These are phyloP conservation scores for Ophiostoma quercus DNA, from an alignment of 2,329 filamentous ascomycete genomes.

Conservation along the genomic window DNA sequence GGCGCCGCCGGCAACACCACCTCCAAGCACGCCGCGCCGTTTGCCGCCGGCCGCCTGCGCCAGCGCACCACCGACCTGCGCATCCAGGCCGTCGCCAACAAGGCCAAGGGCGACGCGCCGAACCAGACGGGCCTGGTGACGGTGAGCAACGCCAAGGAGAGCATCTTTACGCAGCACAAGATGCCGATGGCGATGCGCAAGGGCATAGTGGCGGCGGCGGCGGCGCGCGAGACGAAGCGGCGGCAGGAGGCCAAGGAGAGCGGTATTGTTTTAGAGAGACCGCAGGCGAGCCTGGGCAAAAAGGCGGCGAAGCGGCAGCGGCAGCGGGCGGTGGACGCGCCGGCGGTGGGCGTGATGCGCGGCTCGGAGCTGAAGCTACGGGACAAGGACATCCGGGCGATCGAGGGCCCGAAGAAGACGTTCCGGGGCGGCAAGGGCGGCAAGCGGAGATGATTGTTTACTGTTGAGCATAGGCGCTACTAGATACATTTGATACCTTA, in stretches of 20 bases:
- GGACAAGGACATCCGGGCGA: conserved; percentile 66
- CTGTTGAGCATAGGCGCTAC: no score
- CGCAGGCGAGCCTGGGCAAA: conserved; percentile 28
- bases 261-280: conserved; percentile 76
- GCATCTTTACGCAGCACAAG: conserved; percentile 69
- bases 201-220: conserved; percentile 70
- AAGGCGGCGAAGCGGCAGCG: conserved; percentile 40
- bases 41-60: conserved; percentile 62
- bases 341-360: conserved; percentile 72
- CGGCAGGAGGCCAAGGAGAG: conserved; percentile 80
- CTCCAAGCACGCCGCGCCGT: conserved; percentile 35
- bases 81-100: conserved; percentile 74
- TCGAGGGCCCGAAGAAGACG: conserved; percentile 49
- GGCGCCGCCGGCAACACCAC: conserved; percentile 34
- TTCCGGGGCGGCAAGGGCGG: conserved; percentile 29
- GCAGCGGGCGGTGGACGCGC: conserved; percentile 55
- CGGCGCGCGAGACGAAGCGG: conserved; percentile 61
- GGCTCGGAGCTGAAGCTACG: conserved; percentile 76
- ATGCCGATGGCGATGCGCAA: conserved; percentile 86
- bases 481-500: neutral
- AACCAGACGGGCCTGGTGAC: conserved; percentile 58
- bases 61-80: conserved; percentile 80
- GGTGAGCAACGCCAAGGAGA: conserved; percentile 58
- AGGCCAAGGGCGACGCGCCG: conserved; percentile 34
- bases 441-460: conserved; percentile 28